phyloP scores from a whole-genome alignment of 2,329 filamentous ascomycete genomes.

The Phyllosticta citribraziliensis region DNA sequence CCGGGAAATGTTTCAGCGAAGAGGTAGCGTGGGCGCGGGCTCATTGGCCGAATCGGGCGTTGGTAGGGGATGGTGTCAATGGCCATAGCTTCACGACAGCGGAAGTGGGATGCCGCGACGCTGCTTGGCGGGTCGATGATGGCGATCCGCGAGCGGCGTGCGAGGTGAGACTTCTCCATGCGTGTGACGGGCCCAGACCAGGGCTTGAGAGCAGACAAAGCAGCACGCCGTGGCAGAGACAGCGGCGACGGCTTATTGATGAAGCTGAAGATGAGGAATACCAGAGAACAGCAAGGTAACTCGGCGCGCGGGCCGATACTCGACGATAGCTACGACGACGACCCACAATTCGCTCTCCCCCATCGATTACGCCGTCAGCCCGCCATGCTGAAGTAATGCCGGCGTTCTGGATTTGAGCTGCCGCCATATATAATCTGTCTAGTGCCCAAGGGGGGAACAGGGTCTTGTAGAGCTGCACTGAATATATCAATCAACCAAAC shows the following conservation, averaged over 20 bases:
- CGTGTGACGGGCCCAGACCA: background rate
- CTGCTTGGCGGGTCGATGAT: background rate
- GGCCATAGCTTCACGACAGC: constrained; percentile 9
- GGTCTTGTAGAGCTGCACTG: background rate
- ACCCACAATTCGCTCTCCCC: constrained; percentile 8
- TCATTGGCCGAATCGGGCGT: constrained; percentile 33
- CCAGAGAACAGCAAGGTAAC: background rate
- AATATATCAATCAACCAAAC: background rate
- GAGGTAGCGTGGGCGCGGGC: constrained; percentile 56
- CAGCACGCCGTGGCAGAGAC: background rate
- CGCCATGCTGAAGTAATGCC: constrained; percentile 10
- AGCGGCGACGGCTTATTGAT: background rate
- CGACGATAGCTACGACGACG: background rate
- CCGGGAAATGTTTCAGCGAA: background rate
- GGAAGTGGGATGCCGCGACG: constrained; percentile 6
- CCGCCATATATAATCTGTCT: constrained; percentile 1
- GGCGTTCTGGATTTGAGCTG: constrained; percentile 8
- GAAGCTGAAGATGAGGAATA: background rate
- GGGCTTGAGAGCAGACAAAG: background rate
- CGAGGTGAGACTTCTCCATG: background rate
- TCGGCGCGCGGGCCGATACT: constrained; percentile 9
- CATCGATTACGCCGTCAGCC: constrained; percentile 4
- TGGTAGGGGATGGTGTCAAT: constrained; percentile 2
- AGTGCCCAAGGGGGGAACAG: background rate
- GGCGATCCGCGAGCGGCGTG: background rate